A percentile compares a stretch with the other conserved stretches of the same genome.
Conservation (phyloP, 495 filamentous ascomycete species). For the Penicillium cataractarum region DNA sequence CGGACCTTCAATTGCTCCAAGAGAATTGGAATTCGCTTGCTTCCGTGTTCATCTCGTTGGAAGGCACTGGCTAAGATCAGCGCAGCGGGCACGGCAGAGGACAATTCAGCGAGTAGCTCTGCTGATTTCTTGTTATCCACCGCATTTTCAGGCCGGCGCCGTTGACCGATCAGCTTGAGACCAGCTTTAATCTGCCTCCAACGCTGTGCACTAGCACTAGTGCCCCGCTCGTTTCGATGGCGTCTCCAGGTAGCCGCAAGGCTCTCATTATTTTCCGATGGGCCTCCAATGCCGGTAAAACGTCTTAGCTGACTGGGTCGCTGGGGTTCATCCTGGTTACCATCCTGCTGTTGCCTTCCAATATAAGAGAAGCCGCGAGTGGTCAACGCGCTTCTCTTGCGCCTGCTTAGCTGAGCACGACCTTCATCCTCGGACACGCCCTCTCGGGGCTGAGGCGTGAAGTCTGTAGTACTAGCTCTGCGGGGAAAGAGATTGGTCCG, state of each 20-base stretch:
- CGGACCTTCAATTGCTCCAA: slow-evolving; percentile 92
- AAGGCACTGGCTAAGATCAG: slow-evolving; percentile 95
- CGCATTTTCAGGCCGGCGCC: slow-evolving; percentile 75
- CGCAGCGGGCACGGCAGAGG: slow-evolving; percentile 88
- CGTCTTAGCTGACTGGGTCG: slow-evolving; percentile 74
- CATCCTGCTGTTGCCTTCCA: slow-evolving; percentile 42
- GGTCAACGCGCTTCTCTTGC: slow-evolving; percentile 57
- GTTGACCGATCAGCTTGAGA: slow-evolving; percentile 76
- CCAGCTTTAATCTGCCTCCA: slow-evolving; percentile 88
- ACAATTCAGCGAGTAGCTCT: slow-evolving; percentile 92
- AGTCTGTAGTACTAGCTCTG: slow-evolving; percentile 70
- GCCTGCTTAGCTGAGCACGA: slow-evolving; percentile 69
- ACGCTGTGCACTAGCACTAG: slow-evolving; percentile 79
- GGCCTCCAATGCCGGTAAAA: slow-evolving; percentile 70
- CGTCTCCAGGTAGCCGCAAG: slow-evolving; percentile 55
- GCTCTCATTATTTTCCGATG: slow-evolving; percentile 57
- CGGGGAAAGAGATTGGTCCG: slow-evolving; percentile 62
- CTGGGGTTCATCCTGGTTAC: slow-evolving; percentile 54
- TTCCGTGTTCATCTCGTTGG: slow-evolving; percentile 93
- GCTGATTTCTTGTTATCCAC: slow-evolving; percentile 95
- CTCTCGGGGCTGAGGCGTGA: slow-evolving; percentile 64
- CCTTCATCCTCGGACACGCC: slow-evolving; percentile 91
- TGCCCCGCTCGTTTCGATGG: slow-evolving; percentile 60
- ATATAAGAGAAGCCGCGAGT: slow-evolving; percentile 59
- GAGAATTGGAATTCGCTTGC: slow-evolving; percentile 90